Evolutionary conservation across 2,329 filamentous ascomycete genomes (phyloP).

Genomic region (Arthrobotrys musiformis): DNA sequence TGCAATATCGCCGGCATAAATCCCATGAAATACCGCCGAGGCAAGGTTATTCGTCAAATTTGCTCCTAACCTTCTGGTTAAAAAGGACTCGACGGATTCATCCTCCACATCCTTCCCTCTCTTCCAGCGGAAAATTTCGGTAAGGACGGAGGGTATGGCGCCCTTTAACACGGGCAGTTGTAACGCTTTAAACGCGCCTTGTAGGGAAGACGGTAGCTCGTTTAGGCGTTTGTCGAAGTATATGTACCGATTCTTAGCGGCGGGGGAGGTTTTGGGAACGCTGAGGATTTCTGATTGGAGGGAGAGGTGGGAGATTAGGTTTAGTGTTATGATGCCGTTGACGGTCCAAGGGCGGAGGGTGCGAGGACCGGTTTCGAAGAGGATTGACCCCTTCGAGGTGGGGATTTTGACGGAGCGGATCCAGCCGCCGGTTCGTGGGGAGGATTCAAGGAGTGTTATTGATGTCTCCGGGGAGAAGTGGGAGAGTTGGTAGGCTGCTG

Average conservation of each 20-base stretch:
- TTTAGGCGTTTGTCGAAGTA: slow-evolving; percentile 89
- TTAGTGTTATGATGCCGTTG: slow-evolving; percentile 74
- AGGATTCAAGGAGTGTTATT: slow-evolving; percentile 84
- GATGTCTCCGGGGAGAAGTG: slow-evolving; percentile 74
- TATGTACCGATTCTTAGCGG: slow-evolving; percentile 76
- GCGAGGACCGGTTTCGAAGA: slow-evolving; percentile 86
- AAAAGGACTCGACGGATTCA: slow-evolving; percentile 77
- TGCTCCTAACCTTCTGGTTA: slow-evolving; percentile 69
- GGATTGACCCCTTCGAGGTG: slow-evolving; percentile 68
- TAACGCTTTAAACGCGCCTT: slow-evolving; percentile 62
- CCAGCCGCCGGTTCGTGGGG: slow-evolving; percentile 81
- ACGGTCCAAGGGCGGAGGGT: slow-evolving; percentile 72
- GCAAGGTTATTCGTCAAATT: slow-evolving; percentile 75
- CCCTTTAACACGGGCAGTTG: slow-evolving; percentile 70
- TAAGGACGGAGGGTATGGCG: slow-evolving; percentile 61
- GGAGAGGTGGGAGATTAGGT: slow-evolving; percentile 70
- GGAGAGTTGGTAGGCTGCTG: slow-evolving; percentile 79
- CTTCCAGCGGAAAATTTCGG: slow-evolving; percentile 60
- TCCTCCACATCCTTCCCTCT: slow-evolving; percentile 66
- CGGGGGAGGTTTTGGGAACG: slow-evolving; percentile 67
- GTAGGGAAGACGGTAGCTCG: slow-evolving; percentile 67
- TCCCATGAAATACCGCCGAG: slow-evolving; percentile 83
- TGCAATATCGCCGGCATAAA: slow-evolving; percentile 90
- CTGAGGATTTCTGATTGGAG: slow-evolving; percentile 59
- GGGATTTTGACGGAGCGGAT: slow-evolving; percentile 74